Evolutionary conservation across 768 basidiomycete genomes (phyloP).

Genomic region (Trametopsis cervina): DNA sequence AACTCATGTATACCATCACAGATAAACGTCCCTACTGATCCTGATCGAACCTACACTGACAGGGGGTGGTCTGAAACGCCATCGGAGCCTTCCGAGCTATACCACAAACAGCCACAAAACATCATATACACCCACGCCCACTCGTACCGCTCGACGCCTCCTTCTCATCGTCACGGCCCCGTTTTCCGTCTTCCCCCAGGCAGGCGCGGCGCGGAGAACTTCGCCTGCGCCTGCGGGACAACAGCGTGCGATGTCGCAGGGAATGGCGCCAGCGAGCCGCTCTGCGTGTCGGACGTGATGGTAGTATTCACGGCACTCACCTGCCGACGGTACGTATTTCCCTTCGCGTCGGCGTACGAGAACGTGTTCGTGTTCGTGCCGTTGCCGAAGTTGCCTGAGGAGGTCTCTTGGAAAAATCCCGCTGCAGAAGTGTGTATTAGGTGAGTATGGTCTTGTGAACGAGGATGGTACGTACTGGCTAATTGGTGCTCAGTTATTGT

Average conservation of each 20-base stretch:
- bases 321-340: constrained; percentile 8
- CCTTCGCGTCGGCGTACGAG: constrained; percentile 12
- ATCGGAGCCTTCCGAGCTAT: too few species aligned
- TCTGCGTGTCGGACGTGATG: constrained; percentile 6
- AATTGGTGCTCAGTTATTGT: constrained; percentile 54
- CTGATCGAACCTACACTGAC: too few species aligned
- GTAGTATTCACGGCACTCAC: constrained; percentile 6
- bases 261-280: constrained; percentile 3
- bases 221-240: not conserved
- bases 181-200: not conserved
- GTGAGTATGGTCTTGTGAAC: not conserved
- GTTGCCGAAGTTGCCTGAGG: constrained; percentile 46
- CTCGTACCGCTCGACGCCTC: too few species aligned
- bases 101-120: too few species aligned
- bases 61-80: too few species aligned
- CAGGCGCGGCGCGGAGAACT: not conserved
- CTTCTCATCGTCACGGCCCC: too few species aligned
- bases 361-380: constrained; percentile 63
- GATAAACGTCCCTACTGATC: too few species aligned
- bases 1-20: too few species aligned
- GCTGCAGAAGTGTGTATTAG: constrained; percentile 25
- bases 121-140: too few species aligned
- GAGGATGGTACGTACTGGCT: constrained; percentile 37
- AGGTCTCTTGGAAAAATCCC: constrained; percentile 40
- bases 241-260: not conserved